phyloP scores from a whole-genome alignment of 129 eudicot species.

The Solidago caesia region DNA sequence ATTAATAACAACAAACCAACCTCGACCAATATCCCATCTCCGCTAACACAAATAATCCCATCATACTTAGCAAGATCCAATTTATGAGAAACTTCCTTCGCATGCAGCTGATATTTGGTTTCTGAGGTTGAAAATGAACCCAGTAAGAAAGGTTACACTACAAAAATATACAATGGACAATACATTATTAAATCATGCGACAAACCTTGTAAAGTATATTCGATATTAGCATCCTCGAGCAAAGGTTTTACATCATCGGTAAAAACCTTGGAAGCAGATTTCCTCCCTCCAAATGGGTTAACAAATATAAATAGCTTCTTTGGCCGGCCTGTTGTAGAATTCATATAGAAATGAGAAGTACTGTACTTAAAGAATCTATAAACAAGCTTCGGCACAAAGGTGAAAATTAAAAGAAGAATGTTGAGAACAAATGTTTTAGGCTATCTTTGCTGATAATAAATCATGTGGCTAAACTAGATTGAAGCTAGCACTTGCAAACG shows the following conservation, averaged over 20 bases:
- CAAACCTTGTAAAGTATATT: constrained; percentile 32
- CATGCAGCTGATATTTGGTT: constrained; percentile 80
- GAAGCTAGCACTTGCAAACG: background rate
- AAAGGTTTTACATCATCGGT: constrained; percentile 45
- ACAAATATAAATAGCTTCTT: constrained; percentile 75
- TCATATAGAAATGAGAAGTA: constrained; percentile 9
- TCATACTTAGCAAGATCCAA: constrained; percentile 79
- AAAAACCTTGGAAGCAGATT: constrained; percentile 69
- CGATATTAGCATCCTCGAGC: constrained; percentile 77
- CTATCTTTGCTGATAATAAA: background rate
- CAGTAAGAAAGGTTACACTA: constrained; percentile 18
- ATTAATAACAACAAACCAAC: constrained; percentile 37
- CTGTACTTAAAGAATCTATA: background rate
- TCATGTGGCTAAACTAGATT: background rate
- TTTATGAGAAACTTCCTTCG: constrained; percentile 65
- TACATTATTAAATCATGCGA: constrained; percentile 15
- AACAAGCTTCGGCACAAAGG: constrained; percentile 7
- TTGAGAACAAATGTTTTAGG: background rate
- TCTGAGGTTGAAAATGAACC: constrained; percentile 42
- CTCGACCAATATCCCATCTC: constrained; percentile 94
- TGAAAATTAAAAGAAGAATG: background rate
- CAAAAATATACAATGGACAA: background rate
- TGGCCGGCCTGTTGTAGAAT: constrained; percentile 60
- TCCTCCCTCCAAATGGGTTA: constrained; percentile 87
- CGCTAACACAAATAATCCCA: constrained; percentile 92